Evolutionary conservation across 345 rosid species (phyloP).

Genomic region (Cardiospermum halicacabum): DNA sequence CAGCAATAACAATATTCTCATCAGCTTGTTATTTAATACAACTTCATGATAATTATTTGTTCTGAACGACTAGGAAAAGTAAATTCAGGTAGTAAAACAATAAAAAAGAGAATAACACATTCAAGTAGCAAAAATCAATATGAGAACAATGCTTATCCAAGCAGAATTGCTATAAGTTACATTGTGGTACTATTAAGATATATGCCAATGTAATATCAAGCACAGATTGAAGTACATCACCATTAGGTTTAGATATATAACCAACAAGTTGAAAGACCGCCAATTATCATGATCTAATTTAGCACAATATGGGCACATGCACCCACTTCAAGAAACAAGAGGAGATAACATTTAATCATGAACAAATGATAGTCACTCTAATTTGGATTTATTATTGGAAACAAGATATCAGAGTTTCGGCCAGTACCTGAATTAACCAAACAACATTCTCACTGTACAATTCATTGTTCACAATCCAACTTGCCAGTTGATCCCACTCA

Average conservation of each 20-base stretch:
- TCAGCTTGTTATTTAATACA: background rate
- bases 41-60: background rate
- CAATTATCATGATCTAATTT: background rate
- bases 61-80: background rate
- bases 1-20: background rate
- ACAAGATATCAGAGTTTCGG: background rate
- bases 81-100: background rate
- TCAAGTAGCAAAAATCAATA: background rate
- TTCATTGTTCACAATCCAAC: constrained; percentile 99
- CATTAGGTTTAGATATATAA: background rate
- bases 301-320: background rate
- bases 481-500: constrained; percentile 98
- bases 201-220: background rate
- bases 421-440: constrained; percentile 96
- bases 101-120: background rate
- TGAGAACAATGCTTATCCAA: background rate
- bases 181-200: background rate
- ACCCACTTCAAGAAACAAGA: background rate
- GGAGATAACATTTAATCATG: background rate
- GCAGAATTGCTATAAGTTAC: background rate
- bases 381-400: background rate
- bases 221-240: background rate
- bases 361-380: background rate
- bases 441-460: constrained; percentile 95
- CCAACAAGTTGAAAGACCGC: background rate